Conservation (phyloP, 2,329 filamentous ascomycete genomes). For the Colletotrichum karsti region DNA sequence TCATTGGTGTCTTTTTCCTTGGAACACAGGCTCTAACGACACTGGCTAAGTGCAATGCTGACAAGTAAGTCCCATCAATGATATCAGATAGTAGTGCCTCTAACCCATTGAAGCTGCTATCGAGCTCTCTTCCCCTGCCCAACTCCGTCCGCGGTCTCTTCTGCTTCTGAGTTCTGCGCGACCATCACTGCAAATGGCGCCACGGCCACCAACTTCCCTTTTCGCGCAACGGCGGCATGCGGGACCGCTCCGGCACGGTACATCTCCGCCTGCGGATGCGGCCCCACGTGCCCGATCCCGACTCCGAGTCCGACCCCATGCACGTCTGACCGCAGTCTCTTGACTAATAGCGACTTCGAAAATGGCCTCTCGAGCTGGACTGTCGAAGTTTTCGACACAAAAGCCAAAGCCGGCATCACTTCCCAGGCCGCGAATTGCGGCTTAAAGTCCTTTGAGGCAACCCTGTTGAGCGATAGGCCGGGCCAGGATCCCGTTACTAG, state of each 20-base stretch:
- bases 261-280: conserved; percentile 32
- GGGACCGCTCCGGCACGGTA: conserved; percentile 28
- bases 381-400: conserved; percentile 27
- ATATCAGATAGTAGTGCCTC: neutral
- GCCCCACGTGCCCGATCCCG: conserved; percentile 29
- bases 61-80: accelerated
- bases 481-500: neutral
- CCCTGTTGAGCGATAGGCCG: neutral
- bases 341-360: conserved; percentile 17
- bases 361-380: conserved; percentile 28
- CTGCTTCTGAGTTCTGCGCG: conserved; percentile 31
- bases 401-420: neutral
- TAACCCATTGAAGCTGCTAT: conserved; percentile 29
- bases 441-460: neutral
- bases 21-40: neutral
- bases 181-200: conserved; percentile 31
- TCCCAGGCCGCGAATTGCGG: neutral
- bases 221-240: conserved; percentile 31
- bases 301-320: conserved; percentile 22
- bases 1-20: neutral
- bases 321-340: conserved; percentile 1
- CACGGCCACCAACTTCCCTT: conserved; percentile 32
- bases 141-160: conserved; percentile 24
- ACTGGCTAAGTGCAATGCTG: neutral
- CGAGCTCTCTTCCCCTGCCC: conserved; percentile 34